A percentile compares a stretch with the other conserved stretches of the same genome.
Conservation (phyloP, 2,329 filamentous ascomycete species). For the Hawksworthiomyces lignivorus region DNA sequence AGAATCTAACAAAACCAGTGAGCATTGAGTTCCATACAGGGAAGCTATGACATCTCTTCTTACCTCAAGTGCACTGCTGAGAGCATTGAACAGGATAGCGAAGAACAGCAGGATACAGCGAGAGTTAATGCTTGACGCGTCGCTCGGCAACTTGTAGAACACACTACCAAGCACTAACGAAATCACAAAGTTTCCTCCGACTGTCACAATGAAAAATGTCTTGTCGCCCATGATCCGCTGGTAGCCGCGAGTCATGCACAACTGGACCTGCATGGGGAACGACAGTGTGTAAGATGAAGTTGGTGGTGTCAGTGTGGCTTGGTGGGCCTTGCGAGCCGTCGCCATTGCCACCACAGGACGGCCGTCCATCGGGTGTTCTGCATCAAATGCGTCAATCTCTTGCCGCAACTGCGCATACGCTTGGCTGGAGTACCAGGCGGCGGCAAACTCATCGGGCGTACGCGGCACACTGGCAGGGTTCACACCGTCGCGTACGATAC, state of each 20-base stretch:
- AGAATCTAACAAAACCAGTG: constrained; percentile 47
- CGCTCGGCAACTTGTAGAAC: constrained; percentile 8
- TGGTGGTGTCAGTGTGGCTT: constrained; percentile 57
- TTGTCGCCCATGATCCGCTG: constrained; percentile 68
- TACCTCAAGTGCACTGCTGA: constrained; percentile 63
- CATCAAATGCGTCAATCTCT: constrained; percentile 49
- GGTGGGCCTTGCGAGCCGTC: constrained; percentile 42
- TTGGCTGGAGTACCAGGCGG: constrained; percentile 47
- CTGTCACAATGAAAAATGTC: constrained; percentile 59
- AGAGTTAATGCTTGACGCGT: constrained; percentile 37
- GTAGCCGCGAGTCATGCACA: constrained; percentile 77
- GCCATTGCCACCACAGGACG: constrained; percentile 48
- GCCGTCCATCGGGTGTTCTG: constrained; percentile 43
- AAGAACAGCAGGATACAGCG: constrained; percentile 80
- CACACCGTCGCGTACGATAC: constrained; percentile 57
- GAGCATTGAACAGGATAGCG: constrained; percentile 78
- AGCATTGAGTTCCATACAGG: too few species aligned
- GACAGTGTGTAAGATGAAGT: constrained; percentile 79
- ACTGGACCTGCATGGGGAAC: constrained; percentile 61
- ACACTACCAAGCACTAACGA: constrained; percentile 11
- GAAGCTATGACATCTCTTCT: constrained; percentile 41
- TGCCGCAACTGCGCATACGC: constrained; percentile 41
- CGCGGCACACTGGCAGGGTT: constrained; percentile 44
- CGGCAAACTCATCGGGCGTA: constrained; percentile 54
- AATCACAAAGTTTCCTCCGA: constrained; percentile 61